phyloP scores from a whole-genome alignment of 768 basidiomycete species.

The Mycena galericulata region DNA sequence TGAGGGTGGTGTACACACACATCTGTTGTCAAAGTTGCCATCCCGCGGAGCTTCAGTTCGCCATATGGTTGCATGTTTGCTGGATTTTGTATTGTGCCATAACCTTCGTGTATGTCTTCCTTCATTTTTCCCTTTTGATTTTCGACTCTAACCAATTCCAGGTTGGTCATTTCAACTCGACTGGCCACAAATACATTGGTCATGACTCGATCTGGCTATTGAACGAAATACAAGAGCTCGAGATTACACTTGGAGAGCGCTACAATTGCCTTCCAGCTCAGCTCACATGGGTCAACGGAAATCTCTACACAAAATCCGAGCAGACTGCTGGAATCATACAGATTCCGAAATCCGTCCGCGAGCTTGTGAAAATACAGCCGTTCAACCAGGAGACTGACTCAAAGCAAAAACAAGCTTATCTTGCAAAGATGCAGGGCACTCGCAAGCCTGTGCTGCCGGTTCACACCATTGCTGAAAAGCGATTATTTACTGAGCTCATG shows the following conservation, averaged over 20 bases:
- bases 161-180: too few relatives aligned
- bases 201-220: slow-evolving; percentile 16
- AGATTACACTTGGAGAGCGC: slow-evolving; percentile 3
- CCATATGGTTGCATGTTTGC: slow-evolving; percentile 8
- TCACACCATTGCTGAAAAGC: too few relatives aligned
- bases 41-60: slow-evolving; percentile 10
- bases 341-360: too few relatives aligned
- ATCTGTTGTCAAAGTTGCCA: not conserved
- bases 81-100: slow-evolving; percentile 16
- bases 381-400: slow-evolving; percentile 10
- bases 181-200: not conserved
- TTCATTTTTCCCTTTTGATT: not conserved
- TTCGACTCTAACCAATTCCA: too few relatives aligned
- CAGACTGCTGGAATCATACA: too few relatives aligned
- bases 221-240: slow-evolving; percentile 18
- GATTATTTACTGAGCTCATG: too few relatives aligned
- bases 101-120: slow-evolving; percentile 7
- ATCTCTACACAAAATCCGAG: slow-evolving; percentile 17
- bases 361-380: slow-evolving; percentile 8
- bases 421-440: too few relatives aligned
- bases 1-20: slow-evolving; percentile 4
- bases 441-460: too few relatives aligned
- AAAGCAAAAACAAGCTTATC: slow-evolving; percentile 12
- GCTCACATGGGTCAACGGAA: slow-evolving; percentile 27
- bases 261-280: not conserved